Percentiles rank a stretch among this genome's conserved stretches.
phyloP scores from a whole-genome alignment of 192 early-diverging fungal genomes.

The Entomortierella lignicola region DNA sequence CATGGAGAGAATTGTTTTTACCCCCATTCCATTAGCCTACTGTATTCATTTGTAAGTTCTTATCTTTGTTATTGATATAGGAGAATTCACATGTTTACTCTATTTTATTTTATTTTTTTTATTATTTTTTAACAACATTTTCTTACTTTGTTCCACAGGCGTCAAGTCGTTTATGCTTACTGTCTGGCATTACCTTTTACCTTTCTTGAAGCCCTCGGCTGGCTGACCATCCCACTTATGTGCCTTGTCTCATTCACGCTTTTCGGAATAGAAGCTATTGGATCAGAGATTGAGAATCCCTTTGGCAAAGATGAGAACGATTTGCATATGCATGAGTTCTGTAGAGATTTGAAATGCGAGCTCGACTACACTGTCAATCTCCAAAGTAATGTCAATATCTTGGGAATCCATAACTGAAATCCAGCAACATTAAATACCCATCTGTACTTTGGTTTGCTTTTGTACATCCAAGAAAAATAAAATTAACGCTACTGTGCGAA shows the following conservation, averaged over 20 bases:
- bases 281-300: constrained; percentile 85
- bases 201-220: constrained; percentile 56
- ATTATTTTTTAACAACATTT: no score
- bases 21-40: constrained; percentile 79
- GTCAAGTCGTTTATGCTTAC: constrained; percentile 73
- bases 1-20: constrained; percentile 76
- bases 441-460: no score
- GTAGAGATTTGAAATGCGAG: constrained; percentile 62
- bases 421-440: no score
- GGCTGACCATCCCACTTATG: constrained; percentile 68
- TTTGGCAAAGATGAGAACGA: constrained; percentile 66
- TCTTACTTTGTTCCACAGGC: constrained; percentile 52
- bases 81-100: neutral
- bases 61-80: neutral
- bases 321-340: constrained; percentile 64
- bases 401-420: constrained; percentile 15
- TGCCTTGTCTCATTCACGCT: constrained; percentile 73
- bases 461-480: no score
- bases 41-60: constrained; percentile 70
- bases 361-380: constrained; percentile 62
- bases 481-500: no score
- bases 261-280: constrained; percentile 83
- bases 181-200: constrained; percentile 73
- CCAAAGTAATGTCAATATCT: constrained; percentile 26
- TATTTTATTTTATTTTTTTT: no score